phyloP scores from a whole-genome alignment of 768 basidiomycete species.

The Mycena haematopus region DNA sequence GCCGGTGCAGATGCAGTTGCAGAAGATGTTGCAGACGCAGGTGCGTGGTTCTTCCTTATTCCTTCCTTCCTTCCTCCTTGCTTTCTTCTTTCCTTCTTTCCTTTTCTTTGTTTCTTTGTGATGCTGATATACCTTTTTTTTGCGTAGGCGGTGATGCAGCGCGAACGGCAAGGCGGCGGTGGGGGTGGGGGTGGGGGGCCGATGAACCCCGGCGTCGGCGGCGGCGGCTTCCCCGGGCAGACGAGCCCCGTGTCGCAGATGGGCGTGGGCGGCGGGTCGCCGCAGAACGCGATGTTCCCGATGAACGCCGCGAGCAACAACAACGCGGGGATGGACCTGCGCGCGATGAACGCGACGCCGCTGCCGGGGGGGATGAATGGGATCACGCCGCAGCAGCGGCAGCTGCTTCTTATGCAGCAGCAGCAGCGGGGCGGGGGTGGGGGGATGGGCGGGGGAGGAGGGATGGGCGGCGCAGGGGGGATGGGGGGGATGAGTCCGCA shows the following conservation, averaged over 20 bases:
- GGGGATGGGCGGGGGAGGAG: conserved; percentile 33
- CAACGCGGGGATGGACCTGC: conserved; percentile 29
- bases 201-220: conserved; percentile 16
- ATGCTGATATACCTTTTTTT: no score
- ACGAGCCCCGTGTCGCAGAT: conserved; percentile 35
- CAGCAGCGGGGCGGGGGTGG: conserved; percentile 36
- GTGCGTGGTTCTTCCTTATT: conserved; percentile 37
- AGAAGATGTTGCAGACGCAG: conserved; percentile 60
- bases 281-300: conserved; percentile 31
- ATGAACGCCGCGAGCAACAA: conserved; percentile 7
- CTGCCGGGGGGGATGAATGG: conserved; percentile 38
- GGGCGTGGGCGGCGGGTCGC: conserved; percentile 34
- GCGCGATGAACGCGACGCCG: conserved; percentile 31
- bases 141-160: conserved; percentile 33
- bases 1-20: conserved; percentile 61
- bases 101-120: no score
- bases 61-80: not conserved
- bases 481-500: conserved; percentile 33
- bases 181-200: conserved; percentile 10
- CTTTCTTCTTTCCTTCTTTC: no score
- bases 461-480: conserved; percentile 24
- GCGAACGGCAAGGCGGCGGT: conserved; percentile 32
- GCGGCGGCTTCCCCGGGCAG: conserved; percentile 28
- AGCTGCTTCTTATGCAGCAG: conserved; percentile 34
- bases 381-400: conserved; percentile 33